Conservation (phyloP, 106 monocot species). For the Apostasia ramifera region DNA sequence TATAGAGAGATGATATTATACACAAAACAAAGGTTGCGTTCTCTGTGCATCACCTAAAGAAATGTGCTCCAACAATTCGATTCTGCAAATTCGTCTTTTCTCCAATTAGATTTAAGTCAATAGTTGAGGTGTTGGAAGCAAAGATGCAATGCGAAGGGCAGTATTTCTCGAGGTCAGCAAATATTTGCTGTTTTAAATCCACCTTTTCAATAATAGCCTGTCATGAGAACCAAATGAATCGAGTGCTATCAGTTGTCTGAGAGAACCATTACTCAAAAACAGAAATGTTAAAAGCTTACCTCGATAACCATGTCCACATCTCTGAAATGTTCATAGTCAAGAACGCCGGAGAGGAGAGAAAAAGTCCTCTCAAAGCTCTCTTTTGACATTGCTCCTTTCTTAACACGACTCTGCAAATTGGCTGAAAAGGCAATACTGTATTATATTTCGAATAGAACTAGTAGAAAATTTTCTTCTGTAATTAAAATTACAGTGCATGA, state of each 20-base stretch:
- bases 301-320: slow-evolving; percentile 91
- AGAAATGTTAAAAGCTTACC: slow-evolving; percentile 27
- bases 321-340: slow-evolving; percentile 74
- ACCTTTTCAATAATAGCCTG: slow-evolving; percentile 96
- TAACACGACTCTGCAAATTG: slow-evolving; percentile 82
- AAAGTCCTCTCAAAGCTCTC: slow-evolving; percentile 68
- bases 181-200: slow-evolving; percentile 91
- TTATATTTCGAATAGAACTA: neutral
- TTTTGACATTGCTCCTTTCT: slow-evolving; percentile 83
- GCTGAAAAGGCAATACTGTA: slow-evolving; percentile 30
- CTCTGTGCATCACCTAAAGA: slow-evolving; percentile 62
- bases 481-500: neutral
- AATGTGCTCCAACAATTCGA: slow-evolving; percentile 90
- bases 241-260: neutral
- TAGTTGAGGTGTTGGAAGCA: slow-evolving; percentile 90
- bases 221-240: slow-evolving; percentile 1
- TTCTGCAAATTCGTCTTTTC: slow-evolving; percentile 67
- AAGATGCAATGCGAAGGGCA: slow-evolving; percentile 84
- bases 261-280: neutral
- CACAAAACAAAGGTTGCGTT: neutral
- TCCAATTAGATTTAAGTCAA: slow-evolving; percentile 88
- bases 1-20: neutral
- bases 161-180: slow-evolving; percentile 80
- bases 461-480: neutral
- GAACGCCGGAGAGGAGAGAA: slow-evolving; percentile 67